Percentiles rank a stretch among this genome's conserved stretches.
Conservation (phyloP, 2,329 filamentous ascomycete species). For the Geosmithia flava region DNA sequence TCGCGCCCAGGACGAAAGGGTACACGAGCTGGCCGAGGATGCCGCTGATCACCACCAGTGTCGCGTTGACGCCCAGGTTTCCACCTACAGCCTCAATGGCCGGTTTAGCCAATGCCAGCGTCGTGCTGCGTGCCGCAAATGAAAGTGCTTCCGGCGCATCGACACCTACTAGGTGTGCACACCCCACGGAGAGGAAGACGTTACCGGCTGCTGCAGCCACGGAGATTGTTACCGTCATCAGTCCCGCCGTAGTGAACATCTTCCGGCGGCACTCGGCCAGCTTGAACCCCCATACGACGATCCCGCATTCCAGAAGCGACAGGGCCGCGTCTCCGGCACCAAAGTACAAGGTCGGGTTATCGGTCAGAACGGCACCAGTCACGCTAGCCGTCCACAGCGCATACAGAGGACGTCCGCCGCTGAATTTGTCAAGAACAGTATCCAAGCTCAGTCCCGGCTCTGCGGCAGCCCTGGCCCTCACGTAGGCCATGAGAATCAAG, state of each 20-base stretch:
- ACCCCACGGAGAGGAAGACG: conserved; percentile 26
- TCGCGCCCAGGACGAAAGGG: conserved; percentile 17
- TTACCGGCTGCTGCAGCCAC: conserved; percentile 24
- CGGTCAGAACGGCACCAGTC: conserved; percentile 2
- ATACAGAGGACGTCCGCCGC: conserved; percentile 20
- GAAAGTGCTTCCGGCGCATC: conserved; percentile 21
- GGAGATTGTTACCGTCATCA: conserved; percentile 24
- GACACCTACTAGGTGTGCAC: conserved; percentile 22
- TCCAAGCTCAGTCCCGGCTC: conserved; percentile 15
- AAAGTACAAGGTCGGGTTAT: conserved; percentile 15
- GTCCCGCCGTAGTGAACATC: conserved; percentile 28
- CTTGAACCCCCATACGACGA: conserved; percentile 41
- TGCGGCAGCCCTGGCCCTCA: conserved; percentile 21
- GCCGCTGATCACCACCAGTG: conserved; percentile 38
- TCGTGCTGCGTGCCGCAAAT: conserved; percentile 37
- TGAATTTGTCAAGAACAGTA: conserved; percentile 14
- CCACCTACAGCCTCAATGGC: conserved; percentile 30
- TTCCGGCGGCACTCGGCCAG: conserved; percentile 35
- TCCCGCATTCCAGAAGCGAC: conserved; percentile 35
- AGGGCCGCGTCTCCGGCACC: conserved; percentile 36
- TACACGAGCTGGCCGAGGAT: conserved; percentile 29
- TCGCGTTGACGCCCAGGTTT: conserved; percentile 33
- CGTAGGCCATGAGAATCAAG: conserved; percentile 29
- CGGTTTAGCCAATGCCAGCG: conserved; percentile 34
- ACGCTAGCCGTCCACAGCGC: conserved; percentile 17